phyloP scores from a whole-genome alignment of 2,329 filamentous ascomycete genomes.

The Pseudogymnoascus sp. region DNA sequence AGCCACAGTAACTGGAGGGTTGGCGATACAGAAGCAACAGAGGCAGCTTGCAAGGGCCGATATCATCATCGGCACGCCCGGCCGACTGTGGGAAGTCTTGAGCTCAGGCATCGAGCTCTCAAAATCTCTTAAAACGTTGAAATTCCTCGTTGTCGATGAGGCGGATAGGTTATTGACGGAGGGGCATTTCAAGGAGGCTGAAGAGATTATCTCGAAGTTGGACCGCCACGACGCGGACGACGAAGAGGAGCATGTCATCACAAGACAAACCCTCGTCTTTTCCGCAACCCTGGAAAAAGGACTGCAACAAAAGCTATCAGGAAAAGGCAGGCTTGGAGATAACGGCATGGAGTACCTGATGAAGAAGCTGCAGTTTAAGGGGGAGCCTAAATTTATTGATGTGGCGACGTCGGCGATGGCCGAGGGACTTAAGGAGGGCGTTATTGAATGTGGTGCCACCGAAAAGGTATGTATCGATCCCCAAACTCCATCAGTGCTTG shows the following conservation, averaged over 20 bases:
- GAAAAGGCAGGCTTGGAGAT: slow-evolving; percentile 55
- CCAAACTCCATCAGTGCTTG: background rate
- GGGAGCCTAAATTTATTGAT: slow-evolving; percentile 84
- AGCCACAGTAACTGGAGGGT: slow-evolving; percentile 83
- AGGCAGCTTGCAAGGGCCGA: slow-evolving; percentile 76
- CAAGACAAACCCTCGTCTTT: slow-evolving; percentile 86
- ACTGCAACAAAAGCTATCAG: slow-evolving; percentile 81
- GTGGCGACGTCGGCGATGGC: slow-evolving; percentile 91
- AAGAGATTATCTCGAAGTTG: slow-evolving; percentile 75
- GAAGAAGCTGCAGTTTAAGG: slow-evolving; percentile 79
- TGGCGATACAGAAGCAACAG: slow-evolving; percentile 93
- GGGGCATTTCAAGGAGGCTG: slow-evolving; percentile 90
- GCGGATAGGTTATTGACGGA: slow-evolving; percentile 86
- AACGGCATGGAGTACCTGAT: slow-evolving; percentile 90
- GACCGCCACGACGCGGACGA: slow-evolving; percentile 53
- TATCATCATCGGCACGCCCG: slow-evolving; percentile 88
- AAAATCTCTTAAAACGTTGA: slow-evolving; percentile 60
- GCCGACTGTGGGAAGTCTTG: slow-evolving; percentile 88
- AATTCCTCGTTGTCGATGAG: slow-evolving; percentile 86
- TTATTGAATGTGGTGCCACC: slow-evolving; percentile 85
- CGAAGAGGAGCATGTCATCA: slow-evolving; percentile 35
- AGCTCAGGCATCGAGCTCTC: slow-evolving; percentile 65
- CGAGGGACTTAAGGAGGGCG: slow-evolving; percentile 71
- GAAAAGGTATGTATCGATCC: slow-evolving; percentile 60
- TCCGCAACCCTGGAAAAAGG: slow-evolving; percentile 92